Base-by-base conservation (phyloP, 768 basidiomycete genomes). In the Kwoniella sp. region DNA sequence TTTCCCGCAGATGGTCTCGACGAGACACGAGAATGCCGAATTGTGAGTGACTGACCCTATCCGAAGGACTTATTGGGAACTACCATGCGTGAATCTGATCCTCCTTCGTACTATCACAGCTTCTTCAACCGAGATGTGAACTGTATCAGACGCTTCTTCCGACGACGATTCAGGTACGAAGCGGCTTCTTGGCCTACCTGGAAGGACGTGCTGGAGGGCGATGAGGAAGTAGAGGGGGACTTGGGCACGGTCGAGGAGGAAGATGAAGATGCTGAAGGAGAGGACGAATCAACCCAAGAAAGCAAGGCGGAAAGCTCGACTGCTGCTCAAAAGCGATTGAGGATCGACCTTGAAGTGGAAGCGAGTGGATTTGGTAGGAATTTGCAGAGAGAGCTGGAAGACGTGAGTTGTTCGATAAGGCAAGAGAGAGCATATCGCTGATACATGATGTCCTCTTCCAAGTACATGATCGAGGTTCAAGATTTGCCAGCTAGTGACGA, bases 1-100 rank as follows among this genome's bases (percentile, higher is more conserved):
- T 82, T 99, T 99, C 79, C 96, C 96, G 8, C 96, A 99, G 82
- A 97, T 98, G 95, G 92, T 98, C 80, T 92, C 90, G 83, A 94
- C 91, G 26, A 90, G 92, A 51, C 96, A 99, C 69, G 86, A 87
- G 72, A 96, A 99, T 78, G 96, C 96, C 5, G 96, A 98, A 82
- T 96, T 90, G 92, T 92, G 70, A 79, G 87, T 77, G 21, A 1
- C n/a, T n/a, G n/a, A n/a, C n/a, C n/a, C n/a, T n/a, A n/a, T n/a
- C n/a, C n/a, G n/a, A n/a, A n/a, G n/a, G n/a, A n/a, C n/a, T n/a
- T n/a, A n/a, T n/a, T n/a, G n/a, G n/a, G n/a, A n/a, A n/a, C n/a
- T n/a, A n/a, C n/a, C n/a, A n/a, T n/a, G n/a, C n/a, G n/a, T n/a
- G n/a, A n/a, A 22, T 56, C 27, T 13, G 17, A 47, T 36, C 24